A percentile compares a stretch with the other conserved stretches of the same genome.
Conservation (phyloP, 2,329 filamentous ascomycete species). For the Fonsecaea erecta region DNA sequence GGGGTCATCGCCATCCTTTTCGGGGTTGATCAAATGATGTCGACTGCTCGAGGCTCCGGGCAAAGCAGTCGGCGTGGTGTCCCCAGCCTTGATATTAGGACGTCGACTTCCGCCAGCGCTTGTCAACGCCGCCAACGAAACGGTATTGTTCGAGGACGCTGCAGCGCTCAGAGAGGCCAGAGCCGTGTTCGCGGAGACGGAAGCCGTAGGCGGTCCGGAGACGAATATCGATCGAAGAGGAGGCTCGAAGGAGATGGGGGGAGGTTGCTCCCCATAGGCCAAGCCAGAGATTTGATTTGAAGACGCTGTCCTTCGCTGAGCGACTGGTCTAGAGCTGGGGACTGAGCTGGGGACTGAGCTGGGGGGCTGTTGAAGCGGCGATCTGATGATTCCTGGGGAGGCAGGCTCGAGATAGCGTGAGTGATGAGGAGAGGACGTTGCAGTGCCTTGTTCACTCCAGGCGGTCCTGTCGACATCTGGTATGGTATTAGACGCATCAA, state of each 20-base stretch:
- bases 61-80: conserved; percentile 20
- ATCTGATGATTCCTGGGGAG: conserved; percentile 23
- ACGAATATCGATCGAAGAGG: conserved; percentile 44
- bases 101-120: conserved; percentile 31
- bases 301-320: conserved; percentile 33
- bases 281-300: conserved; percentile 26
- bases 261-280: conserved; percentile 26
- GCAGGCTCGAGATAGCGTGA: conserved; percentile 27
- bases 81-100: conserved; percentile 19
- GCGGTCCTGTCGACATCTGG: conserved; percentile 10
- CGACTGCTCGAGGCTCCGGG: conserved; percentile 26
- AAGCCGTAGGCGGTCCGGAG: conserved; percentile 43
- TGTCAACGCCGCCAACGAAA: conserved; percentile 40
- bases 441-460: conserved; percentile 23
- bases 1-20: conserved; percentile 45
- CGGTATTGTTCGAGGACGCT: conserved; percentile 36
- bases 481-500: conserved; percentile 13
- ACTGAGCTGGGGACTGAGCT: conserved; percentile 15
- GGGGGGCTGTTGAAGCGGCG: conserved; percentile 24
- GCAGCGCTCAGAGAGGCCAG: conserved; percentile 43
- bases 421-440: conserved; percentile 11
- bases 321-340: conserved; percentile 24
- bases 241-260: conserved; percentile 40
- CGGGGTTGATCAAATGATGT: conserved; percentile 37
- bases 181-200: conserved; percentile 43